Conservation (phyloP, 345 rosid species). For the Chamaenerion angustifolium region DNA sequence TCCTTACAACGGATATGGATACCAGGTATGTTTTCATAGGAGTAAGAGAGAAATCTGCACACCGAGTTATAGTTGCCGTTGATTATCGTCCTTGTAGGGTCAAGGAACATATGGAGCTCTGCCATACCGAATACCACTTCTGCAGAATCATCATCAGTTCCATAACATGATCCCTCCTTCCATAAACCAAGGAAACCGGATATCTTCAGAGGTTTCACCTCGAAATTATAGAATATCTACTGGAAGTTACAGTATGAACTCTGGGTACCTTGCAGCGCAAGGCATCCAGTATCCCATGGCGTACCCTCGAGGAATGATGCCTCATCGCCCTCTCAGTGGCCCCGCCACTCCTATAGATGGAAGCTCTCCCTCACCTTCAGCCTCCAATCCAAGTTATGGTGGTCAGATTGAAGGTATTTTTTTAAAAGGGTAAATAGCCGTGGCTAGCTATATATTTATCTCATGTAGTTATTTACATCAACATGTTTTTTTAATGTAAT, state of each 20-base stretch:
- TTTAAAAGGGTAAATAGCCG: no score
- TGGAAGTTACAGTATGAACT: conserved; percentile 31
- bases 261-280: conserved; percentile 9
- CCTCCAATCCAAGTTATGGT: conserved; percentile 47
- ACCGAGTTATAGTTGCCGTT: no score
- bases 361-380: conserved; percentile 42
- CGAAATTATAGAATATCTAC: conserved; percentile 74
- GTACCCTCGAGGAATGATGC: conserved; percentile 64
- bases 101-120: conserved; percentile 80
- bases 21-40: conserved; percentile 39
- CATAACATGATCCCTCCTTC: conserved; percentile 52
- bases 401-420: conserved; percentile 75
- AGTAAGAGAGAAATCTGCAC: no score
- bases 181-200: conserved; percentile 54
- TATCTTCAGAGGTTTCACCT: conserved; percentile 56
- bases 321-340: conserved; percentile 45
- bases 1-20: conserved; percentile 83
- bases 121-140: conserved; percentile 77
- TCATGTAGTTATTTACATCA: no score
- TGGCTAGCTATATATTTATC: no score
- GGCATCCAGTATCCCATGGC: conserved; percentile 67
- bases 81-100: conserved; percentile 30
- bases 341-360: conserved; percentile 46
- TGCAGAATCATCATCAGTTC: conserved; percentile 59
- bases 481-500: no score